Evolutionary conservation across 148 eudicot genomes (phyloP).

Genomic region (Cornus florida): DNA sequence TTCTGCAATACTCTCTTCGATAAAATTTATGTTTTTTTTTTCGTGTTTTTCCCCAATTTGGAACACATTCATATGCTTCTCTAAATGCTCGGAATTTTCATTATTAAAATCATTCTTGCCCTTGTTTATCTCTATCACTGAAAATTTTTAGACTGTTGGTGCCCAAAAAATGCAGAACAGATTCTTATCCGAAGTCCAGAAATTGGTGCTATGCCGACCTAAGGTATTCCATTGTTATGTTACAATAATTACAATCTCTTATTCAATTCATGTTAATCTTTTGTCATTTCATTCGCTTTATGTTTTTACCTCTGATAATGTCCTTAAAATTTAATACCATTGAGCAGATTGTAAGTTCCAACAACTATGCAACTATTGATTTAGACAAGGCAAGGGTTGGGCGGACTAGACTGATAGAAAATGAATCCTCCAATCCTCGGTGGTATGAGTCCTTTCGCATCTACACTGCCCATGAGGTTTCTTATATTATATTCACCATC

Average conservation of each 20-base stretch:
- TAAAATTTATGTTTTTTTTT: no score
- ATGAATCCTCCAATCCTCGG: constrained; percentile 43
- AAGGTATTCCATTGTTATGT: constrained; percentile 33
- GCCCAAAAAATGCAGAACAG: constrained; percentile 38
- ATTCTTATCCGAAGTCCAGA: constrained; percentile 41
- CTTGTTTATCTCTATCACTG: neutral
- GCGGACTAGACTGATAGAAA: constrained; percentile 42
- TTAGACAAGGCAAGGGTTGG: constrained; percentile 68
- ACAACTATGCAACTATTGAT: constrained; percentile 69
- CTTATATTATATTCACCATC: constrained; percentile 56
- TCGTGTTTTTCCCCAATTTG: neutral
- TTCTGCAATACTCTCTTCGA: no score
- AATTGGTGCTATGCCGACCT: constrained; percentile 36
- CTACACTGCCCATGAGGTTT: constrained; percentile 62
- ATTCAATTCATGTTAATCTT: no score
- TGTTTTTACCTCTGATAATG: neutral
- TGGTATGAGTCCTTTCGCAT: constrained; percentile 64
- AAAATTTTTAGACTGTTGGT: constrained; percentile 25
- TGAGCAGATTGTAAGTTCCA: constrained; percentile 39
- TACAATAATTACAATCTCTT: neutral
- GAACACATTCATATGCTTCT: neutral
- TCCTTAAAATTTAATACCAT: neutral
- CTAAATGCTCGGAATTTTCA: neutral
- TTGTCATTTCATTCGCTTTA: neutral
- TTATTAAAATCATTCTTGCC: neutral